Base-by-base conservation (phyloP, 805 yeast species). In the Millerago galiae region DNA sequence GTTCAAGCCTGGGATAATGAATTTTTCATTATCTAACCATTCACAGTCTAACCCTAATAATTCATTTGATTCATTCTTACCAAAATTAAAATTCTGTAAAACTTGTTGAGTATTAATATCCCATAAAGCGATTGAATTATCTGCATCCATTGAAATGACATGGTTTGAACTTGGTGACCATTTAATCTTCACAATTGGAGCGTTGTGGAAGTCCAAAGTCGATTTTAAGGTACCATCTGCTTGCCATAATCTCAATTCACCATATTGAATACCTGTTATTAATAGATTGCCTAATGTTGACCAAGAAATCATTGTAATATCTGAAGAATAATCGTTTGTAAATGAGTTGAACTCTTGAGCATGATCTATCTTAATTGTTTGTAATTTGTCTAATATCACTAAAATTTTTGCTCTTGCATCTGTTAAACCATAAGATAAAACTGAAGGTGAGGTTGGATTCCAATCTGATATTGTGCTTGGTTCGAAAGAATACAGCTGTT, bases 171-270 rank as follows among this genome's bases (percentile, higher is more conserved):
- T 63, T 8, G 64, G 59, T 44, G 76, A 81, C 95, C 95, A 88
- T 41, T 66, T 59, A 4, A 83, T 62, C 2, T 69, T 56, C 9
- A 78, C 53, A 1, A 88, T 70, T 0, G 90, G 76, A 2, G 75
- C 59, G 35, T 68, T 66, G 50, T 79, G 85, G 30, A 72, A 56
- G 21, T 71, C 67, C 51, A 79, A 60, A 1, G 75, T 72, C 39
- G 78, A 81, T 45, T 75, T 67, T 31, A 87, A 65, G 26, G 73
- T 71, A 0, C 95, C 95, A 37, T 77, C 81, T 0, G 75, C 68
- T 10, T 80, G 73, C 95, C 95, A 89, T n/a, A 85, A 66, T 43
- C 91, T 65, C 8, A 89, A 53, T 52, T 83, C 91, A 12, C 96
- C 96, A 53, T 72, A 72, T 42, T 72, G 76, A 2, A 80, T 71